Conservation (phyloP, 164 flowering plant genomes). For the Vitis vinifera region DNA sequence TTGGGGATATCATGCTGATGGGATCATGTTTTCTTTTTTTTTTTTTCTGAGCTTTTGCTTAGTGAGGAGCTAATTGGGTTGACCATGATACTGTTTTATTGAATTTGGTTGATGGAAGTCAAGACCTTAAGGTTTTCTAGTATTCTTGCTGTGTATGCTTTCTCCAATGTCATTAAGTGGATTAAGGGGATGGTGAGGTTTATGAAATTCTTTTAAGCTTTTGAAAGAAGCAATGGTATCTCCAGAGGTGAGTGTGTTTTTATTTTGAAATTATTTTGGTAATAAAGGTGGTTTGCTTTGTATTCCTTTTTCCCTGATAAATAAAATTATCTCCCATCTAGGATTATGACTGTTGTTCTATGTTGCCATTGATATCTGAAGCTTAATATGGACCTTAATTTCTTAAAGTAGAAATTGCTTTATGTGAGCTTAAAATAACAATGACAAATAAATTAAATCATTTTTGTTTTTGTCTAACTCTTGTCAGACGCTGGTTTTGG, state of each 20-base stretch:
- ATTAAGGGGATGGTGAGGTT: background rate
- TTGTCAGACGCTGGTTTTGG: slow-evolving; percentile 27
- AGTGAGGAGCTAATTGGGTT: background rate
- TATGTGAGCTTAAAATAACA: too few relatives aligned
- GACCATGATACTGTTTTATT: background rate
- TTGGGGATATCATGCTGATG: background rate
- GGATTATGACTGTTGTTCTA: too few relatives aligned
- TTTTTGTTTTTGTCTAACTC: background rate
- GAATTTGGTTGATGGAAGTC: background rate
- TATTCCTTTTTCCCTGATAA: too few relatives aligned
- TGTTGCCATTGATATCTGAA: too few relatives aligned
- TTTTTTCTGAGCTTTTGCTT: background rate
- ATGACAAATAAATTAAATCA: too few relatives aligned
- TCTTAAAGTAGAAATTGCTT: too few relatives aligned
- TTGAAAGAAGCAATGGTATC: background rate
- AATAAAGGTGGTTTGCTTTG: too few relatives aligned
- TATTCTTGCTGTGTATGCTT: too few relatives aligned
- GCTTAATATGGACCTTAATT: too few relatives aligned
- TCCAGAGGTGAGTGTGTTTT: background rate
- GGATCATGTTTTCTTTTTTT: background rate
- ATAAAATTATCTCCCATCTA: too few relatives aligned
- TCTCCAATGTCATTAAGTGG: too few relatives aligned
- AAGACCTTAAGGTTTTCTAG: background rate
- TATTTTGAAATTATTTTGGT: background rate
- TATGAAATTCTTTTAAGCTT: background rate